These are phyloP conservation scores for Phytophthora pistaciae DNA, from an alignment of 352 stramenopile genomes.

Conservation along the genomic window DNA sequence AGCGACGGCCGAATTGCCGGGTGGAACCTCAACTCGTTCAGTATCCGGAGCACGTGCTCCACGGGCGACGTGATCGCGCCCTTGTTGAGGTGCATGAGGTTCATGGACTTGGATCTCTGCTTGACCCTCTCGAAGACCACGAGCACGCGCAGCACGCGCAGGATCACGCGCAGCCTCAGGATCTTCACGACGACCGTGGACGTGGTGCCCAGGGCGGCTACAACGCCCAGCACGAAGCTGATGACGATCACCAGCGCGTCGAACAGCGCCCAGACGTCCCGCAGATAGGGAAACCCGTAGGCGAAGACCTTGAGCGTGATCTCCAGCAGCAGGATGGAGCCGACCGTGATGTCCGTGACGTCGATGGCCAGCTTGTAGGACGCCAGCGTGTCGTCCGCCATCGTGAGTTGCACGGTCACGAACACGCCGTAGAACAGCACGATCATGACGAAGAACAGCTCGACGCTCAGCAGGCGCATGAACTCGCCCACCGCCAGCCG, in stretches of 20 bases:
- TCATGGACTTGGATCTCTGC: conserved; percentile 79
- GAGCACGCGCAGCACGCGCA: conserved; percentile 84
- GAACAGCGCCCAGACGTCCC: conserved; percentile 80
- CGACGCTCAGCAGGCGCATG: conserved; percentile 85
- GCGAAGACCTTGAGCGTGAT: conserved; percentile 85
- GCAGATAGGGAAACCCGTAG: conserved; percentile 74
- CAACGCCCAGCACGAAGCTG: conserved; percentile 79
- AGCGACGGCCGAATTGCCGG: conserved; percentile 63
- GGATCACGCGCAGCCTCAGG: conserved; percentile 73
- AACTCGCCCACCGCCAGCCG: conserved; percentile 76
- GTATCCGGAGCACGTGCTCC: conserved; percentile 76
- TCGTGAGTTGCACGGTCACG: conserved; percentile 84
- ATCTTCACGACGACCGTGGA: conserved; percentile 79
- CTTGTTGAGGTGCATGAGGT: conserved; percentile 67
- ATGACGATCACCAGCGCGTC: conserved; percentile 84
- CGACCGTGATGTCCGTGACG: conserved; percentile 84
- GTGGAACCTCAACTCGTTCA: conserved; percentile 86
- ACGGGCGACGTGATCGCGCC: conserved; percentile 79
- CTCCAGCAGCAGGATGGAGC: conserved; percentile 85
- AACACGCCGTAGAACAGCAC: conserved; percentile 87
- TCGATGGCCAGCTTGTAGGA: conserved; percentile 78
- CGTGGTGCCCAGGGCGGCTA: conserved; percentile 63
- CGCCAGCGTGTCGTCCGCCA: conserved; percentile 61
- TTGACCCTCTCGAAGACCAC: conserved; percentile 91
- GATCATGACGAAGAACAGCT: conserved; percentile 92